Evolutionary conservation across 2,329 filamentous ascomycete species (phyloP), one percentile per base, ranked within the genome.

Genomic region (Cladosporium halotolerans): DNA sequence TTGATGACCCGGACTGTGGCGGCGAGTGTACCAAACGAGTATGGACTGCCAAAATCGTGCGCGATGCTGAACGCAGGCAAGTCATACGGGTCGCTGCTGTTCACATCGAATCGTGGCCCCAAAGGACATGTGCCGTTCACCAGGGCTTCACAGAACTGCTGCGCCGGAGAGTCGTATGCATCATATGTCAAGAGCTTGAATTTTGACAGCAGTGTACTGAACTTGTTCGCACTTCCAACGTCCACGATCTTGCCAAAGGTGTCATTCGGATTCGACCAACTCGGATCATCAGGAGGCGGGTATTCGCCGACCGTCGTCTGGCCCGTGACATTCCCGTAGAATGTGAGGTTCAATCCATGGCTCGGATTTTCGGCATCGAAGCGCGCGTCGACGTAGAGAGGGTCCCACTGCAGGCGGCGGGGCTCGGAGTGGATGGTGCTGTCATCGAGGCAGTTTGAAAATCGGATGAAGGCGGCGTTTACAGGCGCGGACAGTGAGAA

Each of bases 241-340:
- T 85, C 76, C 8, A 11, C 14, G 55, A 96, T 96, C 76, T 96
- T 96, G 66, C 90, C 89, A 51, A 82, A 74, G 0, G 79, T 83
- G 45, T 76, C 67, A 34, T 78, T 79, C 1, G 76, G 65, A 65
- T 93, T 75, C 2, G 61, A 68, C 88, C 89, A 77, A 10, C 59
- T 89, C 0, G 80, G 69, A 65, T 82, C 79, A 61, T 78, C 70
- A 14, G 78, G 70, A 0, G 80, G 63, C 33, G 89, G 89, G 50
- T 89, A 79, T 2, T 70, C 56, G n/a, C 75, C 73, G 10, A 72
- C 66, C 2, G 76, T 76, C 42, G 79, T 77, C 47, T 85, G 82
- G 44, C 93, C 93, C 8, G 85, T 88, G 31, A 97, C 89, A 70
- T 97, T 96, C 48, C 91, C 92, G 75, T 89, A 97, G 44, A 96